Conservation (phyloP, 345 rosid species). For the Gossypium arboreum region DNA sequence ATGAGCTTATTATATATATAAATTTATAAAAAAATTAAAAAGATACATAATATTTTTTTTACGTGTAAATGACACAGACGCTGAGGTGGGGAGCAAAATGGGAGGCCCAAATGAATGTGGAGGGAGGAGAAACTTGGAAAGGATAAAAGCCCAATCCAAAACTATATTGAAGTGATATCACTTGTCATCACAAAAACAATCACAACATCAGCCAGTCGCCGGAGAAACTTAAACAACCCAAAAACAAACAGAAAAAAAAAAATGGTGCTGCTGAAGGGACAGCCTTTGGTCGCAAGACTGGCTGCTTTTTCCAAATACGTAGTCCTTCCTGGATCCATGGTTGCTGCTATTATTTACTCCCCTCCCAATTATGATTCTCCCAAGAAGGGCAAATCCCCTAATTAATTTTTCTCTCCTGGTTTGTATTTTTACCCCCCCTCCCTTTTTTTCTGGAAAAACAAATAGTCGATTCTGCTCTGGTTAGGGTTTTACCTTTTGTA, state of each 20-base stretch:
- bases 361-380: conserved; percentile 42
- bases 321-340: conserved; percentile 61
- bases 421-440: not conserved
- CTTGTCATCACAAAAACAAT: not conserved
- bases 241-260: not conserved
- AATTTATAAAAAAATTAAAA: too few relatives aligned
- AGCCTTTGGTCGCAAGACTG: conserved; percentile 61
- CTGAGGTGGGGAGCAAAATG: too few relatives aligned
- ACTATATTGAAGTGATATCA: not conserved
- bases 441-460: not conserved
- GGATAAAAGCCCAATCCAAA: not conserved
- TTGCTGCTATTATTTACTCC: conserved; percentile 56
- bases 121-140: too few relatives aligned
- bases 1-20: too few relatives aligned
- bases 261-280: conserved; percentile 53
- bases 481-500: conserved; percentile 8
- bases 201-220: not conserved
- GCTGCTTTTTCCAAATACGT: conserved; percentile 51
- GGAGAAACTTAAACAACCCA: not conserved
- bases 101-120: not conserved
- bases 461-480: not conserved
- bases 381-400: conserved; percentile 31
- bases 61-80: too few relatives aligned
- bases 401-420: conserved; percentile 19
- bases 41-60: too few relatives aligned